These are phyloP conservation scores for Lactarius psammicola DNA, from an alignment of 768 basidiomycete species.

Conservation along the genomic window DNA sequence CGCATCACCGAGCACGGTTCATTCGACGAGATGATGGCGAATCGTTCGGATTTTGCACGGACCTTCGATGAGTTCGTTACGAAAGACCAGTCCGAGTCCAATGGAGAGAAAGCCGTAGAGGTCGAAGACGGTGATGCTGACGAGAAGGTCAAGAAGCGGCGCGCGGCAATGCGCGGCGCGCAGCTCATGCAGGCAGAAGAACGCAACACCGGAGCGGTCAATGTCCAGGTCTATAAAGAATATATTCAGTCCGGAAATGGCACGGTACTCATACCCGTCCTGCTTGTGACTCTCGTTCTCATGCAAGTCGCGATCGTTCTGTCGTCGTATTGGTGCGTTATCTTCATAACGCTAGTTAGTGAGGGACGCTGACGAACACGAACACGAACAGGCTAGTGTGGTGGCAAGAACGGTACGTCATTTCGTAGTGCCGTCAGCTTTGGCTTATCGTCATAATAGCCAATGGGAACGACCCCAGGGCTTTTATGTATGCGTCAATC, in stretches of 20 bases:
- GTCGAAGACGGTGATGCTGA: slow-evolving; percentile 36
- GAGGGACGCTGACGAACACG: slow-evolving; percentile 13
- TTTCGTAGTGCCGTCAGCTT: neutral
- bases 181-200: slow-evolving; percentile 83
- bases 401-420: slow-evolving; percentile 67
- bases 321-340: slow-evolving; percentile 66
- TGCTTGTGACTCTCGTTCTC: slow-evolving; percentile 58
- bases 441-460: slow-evolving; percentile 34
- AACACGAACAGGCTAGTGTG: slow-evolving; percentile 63
- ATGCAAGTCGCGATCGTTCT: slow-evolving; percentile 71
- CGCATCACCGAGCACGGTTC: slow-evolving; percentile 78
- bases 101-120: slow-evolving; percentile 45
- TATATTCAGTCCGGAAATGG: slow-evolving; percentile 76
- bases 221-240: slow-evolving; percentile 49
- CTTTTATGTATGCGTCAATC: slow-evolving; percentile 63
- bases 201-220: slow-evolving; percentile 72
- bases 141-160: slow-evolving; percentile 40
- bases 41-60: slow-evolving; percentile 56
- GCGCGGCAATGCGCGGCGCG: slow-evolving; percentile 43
- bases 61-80: slow-evolving; percentile 57
- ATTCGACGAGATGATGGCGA: slow-evolving; percentile 65
- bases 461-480: slow-evolving; percentile 58
- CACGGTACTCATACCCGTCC: slow-evolving; percentile 56
- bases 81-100: slow-evolving; percentile 51
- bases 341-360: neutral